phyloP scores from a whole-genome alignment of 768 basidiomycete species.

The Lactarius sanguifluus region DNA sequence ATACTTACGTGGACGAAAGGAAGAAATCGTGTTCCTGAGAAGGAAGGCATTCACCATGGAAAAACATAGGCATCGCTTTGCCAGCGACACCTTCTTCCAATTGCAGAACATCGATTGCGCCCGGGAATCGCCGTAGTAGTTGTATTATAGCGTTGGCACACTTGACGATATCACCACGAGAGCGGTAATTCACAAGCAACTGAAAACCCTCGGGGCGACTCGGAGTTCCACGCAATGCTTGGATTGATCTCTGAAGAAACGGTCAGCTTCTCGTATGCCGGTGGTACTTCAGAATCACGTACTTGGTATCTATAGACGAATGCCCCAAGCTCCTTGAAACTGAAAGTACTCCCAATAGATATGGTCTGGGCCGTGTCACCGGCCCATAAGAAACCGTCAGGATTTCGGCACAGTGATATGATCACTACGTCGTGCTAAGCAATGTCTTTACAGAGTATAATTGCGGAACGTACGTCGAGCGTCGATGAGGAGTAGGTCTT shows the following conservation, averaged over 20 bases:
- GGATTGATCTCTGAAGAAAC: conserved; percentile 4
- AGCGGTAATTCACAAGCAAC: conserved; percentile 64
- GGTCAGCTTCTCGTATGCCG: background rate
- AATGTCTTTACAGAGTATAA: background rate
- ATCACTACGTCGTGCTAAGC: conserved; percentile 46
- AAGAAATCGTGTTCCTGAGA: conserved; percentile 15
- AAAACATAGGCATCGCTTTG: conserved; percentile 59
- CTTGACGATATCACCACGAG: conserved; percentile 69
- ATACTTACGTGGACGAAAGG: conserved; percentile 1
- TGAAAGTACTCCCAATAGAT: conserved; percentile 67
- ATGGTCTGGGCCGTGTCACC: conserved; percentile 83
- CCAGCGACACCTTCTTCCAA: conserved; percentile 56
- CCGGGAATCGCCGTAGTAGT: conserved; percentile 55
- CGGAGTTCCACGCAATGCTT: conserved; percentile 24
- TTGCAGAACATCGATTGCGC: conserved; percentile 58
- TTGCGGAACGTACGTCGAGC: conserved; percentile 45
- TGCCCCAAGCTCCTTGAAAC: conserved; percentile 69
- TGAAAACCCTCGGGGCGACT: conserved; percentile 48
- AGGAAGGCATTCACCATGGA: conserved; percentile 43
- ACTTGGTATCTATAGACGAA: conserved; percentile 66
- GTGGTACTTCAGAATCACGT: conserved; percentile 9
- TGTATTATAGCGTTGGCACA: conserved; percentile 65
- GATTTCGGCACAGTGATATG: conserved; percentile 59
- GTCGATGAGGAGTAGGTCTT: conserved; percentile 71
- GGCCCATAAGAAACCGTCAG: conserved; percentile 72